A percentile compares a stretch with the other conserved stretches of the same genome.
phyloP scores from a whole-genome alignment of 257 asterid species.

The Agastache rugosa region DNA sequence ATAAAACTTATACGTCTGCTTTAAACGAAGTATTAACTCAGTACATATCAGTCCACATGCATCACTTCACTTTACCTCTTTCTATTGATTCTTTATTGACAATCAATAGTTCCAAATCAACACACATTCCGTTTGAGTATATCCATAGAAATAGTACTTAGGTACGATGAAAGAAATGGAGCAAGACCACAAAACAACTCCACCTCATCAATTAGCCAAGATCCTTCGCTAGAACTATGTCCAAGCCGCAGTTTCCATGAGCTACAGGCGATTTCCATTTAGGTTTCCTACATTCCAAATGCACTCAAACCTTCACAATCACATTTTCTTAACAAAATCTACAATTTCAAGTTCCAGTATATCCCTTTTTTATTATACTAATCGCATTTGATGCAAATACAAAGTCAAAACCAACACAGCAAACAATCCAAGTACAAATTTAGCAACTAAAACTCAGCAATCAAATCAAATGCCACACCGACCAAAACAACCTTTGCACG shows the following conservation, averaged over 20 bases:
- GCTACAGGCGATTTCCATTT: background rate
- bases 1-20: background rate
- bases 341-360: conserved; percentile 14
- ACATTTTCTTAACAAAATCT: background rate
- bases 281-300: background rate
- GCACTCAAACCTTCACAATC: conserved; percentile 13
- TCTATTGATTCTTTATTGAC: background rate
- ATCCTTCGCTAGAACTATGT: conserved; percentile 11
- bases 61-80: conserved; percentile 21
- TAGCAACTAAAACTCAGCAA: background rate
- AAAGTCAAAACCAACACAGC: background rate
- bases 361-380: background rate
- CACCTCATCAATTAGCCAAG: conserved; percentile 7
- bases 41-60: background rate
- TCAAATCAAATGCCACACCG: background rate
- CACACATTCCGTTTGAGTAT: background rate
- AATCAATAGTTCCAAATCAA: background rate
- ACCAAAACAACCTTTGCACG: background rate
- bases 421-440: background rate
- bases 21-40: background rate
- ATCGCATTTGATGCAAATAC: conserved; percentile 15
- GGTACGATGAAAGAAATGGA: background rate
- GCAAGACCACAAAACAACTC: background rate
- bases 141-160: background rate
- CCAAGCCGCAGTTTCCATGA: conserved; percentile 12